phyloP scores from a whole-genome alignment of 2,329 filamentous ascomycete genomes.

The Fusarium oligoseptatum region DNA sequence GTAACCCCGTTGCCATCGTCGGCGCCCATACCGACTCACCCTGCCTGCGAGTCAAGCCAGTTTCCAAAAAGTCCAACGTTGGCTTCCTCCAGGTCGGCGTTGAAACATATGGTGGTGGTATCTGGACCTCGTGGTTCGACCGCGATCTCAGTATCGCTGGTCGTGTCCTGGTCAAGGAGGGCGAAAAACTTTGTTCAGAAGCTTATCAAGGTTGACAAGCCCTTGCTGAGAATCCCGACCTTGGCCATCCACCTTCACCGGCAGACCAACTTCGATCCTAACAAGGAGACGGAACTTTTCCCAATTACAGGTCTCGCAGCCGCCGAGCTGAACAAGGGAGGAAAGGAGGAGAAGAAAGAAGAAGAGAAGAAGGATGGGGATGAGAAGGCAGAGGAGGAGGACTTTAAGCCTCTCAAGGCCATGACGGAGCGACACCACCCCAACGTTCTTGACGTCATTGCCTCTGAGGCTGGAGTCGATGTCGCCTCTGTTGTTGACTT shows the following conservation, averaged over 20 bases:
- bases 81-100: conserved; percentile 96
- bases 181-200: conserved; percentile 81
- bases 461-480: conserved; percentile 79
- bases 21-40: conserved; percentile 97
- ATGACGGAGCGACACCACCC: conserved; percentile 90
- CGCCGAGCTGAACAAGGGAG: conserved; percentile 86
- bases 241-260: conserved; percentile 95
- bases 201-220: conserved; percentile 90
- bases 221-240: conserved; percentile 91
- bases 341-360: conserved; percentile 60
- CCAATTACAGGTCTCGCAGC: conserved; percentile 91
- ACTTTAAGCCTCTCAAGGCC: conserved; percentile 81
- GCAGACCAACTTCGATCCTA: conserved; percentile 87
- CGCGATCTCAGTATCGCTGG: conserved; percentile 93
- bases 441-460: conserved; percentile 86
- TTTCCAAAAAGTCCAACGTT: conserved; percentile 87
- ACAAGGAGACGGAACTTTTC: conserved; percentile 96
- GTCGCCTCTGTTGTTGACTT: conserved; percentile 87
- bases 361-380: conserved; percentile 53
- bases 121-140: conserved; percentile 99
- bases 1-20: conserved; percentile 92
- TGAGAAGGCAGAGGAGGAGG: conserved; percentile 57
- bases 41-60: conserved; percentile 91
- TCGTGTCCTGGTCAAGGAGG: conserved; percentile 82
- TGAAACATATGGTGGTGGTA: conserved; percentile 95